A percentile compares a stretch with the other conserved stretches of the same genome.
Conservation (phyloP, 306 rosid genomes). For the Trichosanthes truncata region DNA sequence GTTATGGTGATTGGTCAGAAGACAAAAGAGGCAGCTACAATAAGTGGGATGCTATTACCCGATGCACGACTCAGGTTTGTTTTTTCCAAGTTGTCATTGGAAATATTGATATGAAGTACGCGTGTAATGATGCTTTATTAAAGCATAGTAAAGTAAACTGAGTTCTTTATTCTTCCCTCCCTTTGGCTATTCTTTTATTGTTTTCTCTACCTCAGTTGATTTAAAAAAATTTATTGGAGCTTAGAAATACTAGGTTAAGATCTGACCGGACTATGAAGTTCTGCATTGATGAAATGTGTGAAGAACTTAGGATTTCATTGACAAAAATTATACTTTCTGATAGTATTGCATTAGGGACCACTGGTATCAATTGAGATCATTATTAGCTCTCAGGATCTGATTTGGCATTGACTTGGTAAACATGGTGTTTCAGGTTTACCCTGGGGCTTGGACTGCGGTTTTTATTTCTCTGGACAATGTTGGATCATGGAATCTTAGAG, state of each 20-base stretch:
- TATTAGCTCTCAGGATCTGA: background rate
- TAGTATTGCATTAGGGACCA: background rate
- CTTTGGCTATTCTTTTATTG: background rate
- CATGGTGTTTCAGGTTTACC: conserved; percentile 41
- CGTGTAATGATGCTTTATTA: conserved; percentile 2
- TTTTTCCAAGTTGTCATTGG: background rate
- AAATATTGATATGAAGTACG: background rate
- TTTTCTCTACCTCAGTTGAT: background rate
- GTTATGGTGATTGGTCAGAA: conserved; percentile 66
- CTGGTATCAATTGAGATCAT: background rate
- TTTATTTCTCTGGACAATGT: conserved; percentile 66
- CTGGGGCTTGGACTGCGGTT: conserved; percentile 86
- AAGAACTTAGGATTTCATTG: background rate
- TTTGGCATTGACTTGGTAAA: background rate
- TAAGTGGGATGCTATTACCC: conserved; percentile 78
- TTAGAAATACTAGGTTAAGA: background rate
- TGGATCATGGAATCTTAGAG: conserved; percentile 72
- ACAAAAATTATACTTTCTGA: background rate
- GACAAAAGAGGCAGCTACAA: conserved; percentile 50
- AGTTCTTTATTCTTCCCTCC: background rate
- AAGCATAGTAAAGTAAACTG: background rate
- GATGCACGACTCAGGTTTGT: conserved; percentile 71
- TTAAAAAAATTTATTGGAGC: background rate
- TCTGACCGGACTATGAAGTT: background rate
- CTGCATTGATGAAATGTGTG: background rate